Evolutionary conservation across 23 red algal genomes (phyloP).

Genomic region (Chondrus crispus): DNA sequence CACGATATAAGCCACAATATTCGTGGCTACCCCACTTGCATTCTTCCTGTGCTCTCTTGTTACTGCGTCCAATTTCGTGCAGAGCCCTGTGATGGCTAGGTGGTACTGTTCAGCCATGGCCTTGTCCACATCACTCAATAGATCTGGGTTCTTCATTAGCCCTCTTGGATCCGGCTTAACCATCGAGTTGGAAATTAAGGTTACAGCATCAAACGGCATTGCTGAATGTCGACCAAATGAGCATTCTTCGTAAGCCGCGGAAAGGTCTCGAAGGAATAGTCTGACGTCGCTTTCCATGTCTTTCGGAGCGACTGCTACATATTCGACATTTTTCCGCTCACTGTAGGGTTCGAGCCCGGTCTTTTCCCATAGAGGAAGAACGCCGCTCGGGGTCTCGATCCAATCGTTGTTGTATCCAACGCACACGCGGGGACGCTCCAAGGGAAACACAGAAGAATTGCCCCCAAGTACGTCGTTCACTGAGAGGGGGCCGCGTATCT

Average conservation of each 20-base stretch:
- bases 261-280: slow-evolving; percentile 52
- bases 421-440: slow-evolving; percentile 44
- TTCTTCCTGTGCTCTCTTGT: slow-evolving; percentile 53
- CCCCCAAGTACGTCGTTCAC: slow-evolving; percentile 30
- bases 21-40: slow-evolving; percentile 1
- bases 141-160: neutral
- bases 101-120: slow-evolving; percentile 61
- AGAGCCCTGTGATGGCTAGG: slow-evolving; percentile 22
- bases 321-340: slow-evolving; percentile 52
- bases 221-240: slow-evolving; percentile 45
- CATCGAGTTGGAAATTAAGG: slow-evolving; percentile 47
- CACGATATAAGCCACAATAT: slow-evolving; percentile 62
- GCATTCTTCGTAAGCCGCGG: slow-evolving; percentile 57
- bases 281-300: slow-evolving; percentile 49
- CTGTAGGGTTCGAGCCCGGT: slow-evolving; percentile 58
- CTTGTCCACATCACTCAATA: slow-evolving; percentile 22
- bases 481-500: slow-evolving; percentile 37
- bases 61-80: slow-evolving; percentile 37
- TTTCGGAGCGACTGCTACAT: slow-evolving; percentile 49
- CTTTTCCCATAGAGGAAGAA: slow-evolving; percentile 59
- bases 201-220: slow-evolving; percentile 48
- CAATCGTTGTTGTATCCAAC: slow-evolving; percentile 54
- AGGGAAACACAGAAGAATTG: slow-evolving; percentile 22
- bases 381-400: slow-evolving; percentile 51
- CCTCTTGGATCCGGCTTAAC: neutral